Conservation (phyloP, 2,329 filamentous ascomycete genomes). For the Cladosporium sp. region DNA sequence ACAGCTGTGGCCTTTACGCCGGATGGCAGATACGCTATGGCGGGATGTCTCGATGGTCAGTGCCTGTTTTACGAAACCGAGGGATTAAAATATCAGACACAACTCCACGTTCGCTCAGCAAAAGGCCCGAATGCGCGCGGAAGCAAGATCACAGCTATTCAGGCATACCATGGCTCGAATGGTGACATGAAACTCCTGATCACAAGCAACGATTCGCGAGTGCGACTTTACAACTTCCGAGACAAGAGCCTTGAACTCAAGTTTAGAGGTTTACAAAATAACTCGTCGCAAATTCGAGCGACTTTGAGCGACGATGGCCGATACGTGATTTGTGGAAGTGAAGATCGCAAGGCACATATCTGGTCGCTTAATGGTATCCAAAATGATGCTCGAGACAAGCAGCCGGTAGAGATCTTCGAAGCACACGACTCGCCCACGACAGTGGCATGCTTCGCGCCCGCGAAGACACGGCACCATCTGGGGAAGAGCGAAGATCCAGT, state of each 20-base stretch:
- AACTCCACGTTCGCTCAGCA: constrained; percentile 90
- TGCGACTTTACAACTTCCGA: constrained; percentile 83
- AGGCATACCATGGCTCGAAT: constrained; percentile 63
- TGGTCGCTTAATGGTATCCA: constrained; percentile 70
- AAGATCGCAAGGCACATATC: constrained; percentile 85
- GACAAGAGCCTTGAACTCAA: constrained; percentile 86
- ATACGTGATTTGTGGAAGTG: constrained; percentile 89
- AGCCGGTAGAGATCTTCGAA: constrained; percentile 84
- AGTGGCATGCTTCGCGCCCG: constrained; percentile 81
- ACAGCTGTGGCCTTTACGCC: constrained; percentile 93
- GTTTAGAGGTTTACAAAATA: constrained; percentile 87
- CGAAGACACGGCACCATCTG: constrained; percentile 73
- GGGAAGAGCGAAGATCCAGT: constrained; percentile 83
- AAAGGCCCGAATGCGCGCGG: constrained; percentile 92
- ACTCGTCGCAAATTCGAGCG: constrained; percentile 85
- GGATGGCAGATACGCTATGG: constrained; percentile 85
- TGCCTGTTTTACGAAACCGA: constrained; percentile 94
- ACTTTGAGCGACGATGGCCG: constrained; percentile 82
- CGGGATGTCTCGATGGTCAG: constrained; percentile 79
- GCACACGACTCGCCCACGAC: constrained; percentile 88
- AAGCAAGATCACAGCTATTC: constrained; percentile 95
- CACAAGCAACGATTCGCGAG: constrained; percentile 90
- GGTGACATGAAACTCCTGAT: constrained; percentile 80
- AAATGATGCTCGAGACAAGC: constrained; percentile 71
- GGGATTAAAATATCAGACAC: constrained; percentile 76